phyloP scores from a whole-genome alignment of 768 basidiomycete genomes.

The Boletus rubescentipes region DNA sequence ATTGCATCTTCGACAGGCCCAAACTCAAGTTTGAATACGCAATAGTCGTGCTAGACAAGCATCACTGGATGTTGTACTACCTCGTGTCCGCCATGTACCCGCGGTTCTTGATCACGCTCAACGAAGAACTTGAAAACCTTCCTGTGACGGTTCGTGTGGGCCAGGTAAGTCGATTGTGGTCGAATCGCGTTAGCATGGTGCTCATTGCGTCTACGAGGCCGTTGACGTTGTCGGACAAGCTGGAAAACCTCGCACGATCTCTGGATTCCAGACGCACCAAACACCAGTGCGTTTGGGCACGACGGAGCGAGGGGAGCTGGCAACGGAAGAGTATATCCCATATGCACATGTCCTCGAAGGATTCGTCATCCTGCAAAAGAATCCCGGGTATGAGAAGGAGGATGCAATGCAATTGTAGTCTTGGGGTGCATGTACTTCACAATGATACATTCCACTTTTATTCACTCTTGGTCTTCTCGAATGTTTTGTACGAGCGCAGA shows the following conservation, averaged over 20 bases:
- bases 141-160: conserved; percentile 96
- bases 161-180: conserved; percentile 48
- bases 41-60: conserved; percentile 90
- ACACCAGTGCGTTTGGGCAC: conserved; percentile 95
- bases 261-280: conserved; percentile 97
- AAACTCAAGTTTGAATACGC: conserved; percentile 1
- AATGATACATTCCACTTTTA: background rate
- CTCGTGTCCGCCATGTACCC: conserved; percentile 97
- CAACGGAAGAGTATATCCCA: conserved; percentile 95
- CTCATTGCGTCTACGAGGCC: conserved; percentile 48
- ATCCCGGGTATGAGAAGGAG: conserved; percentile 85
- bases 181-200: background rate
- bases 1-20: background rate
- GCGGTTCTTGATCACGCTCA: conserved; percentile 94
- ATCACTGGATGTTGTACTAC: conserved; percentile 99
- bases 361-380: conserved; percentile 89
- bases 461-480: no score
- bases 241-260: conserved; percentile 94
- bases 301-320: conserved; percentile 91
- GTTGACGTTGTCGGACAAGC: conserved; percentile 98
- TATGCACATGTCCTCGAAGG: conserved; percentile 90
- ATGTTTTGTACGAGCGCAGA: no score
- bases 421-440: conserved; percentile 3
- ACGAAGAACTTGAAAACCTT: conserved; percentile 83
- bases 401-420: conserved; percentile 77